Percentiles rank a stretch among this genome's conserved stretches.
Evolutionary conservation across 306 rosid genomes (phyloP).

Genomic region (Ochetophila trinervis): DNA sequence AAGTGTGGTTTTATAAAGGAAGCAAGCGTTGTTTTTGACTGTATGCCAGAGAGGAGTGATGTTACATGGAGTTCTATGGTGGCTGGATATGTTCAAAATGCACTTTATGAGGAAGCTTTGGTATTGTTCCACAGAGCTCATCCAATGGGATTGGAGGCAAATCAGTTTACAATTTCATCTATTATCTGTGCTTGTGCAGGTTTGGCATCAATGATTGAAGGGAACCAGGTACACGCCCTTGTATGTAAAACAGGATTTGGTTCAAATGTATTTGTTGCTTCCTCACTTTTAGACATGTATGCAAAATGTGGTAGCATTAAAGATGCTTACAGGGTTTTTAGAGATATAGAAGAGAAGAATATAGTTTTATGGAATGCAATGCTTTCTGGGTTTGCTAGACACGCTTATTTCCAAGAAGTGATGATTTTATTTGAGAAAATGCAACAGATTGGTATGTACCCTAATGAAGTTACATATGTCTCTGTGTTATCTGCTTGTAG

Average conservation of each 20-base stretch:
- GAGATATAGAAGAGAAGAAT: constrained; percentile 43
- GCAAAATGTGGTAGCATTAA: constrained; percentile 80
- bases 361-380: constrained; percentile 73
- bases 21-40: constrained; percentile 53
- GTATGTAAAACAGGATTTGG: constrained; percentile 57
- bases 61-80: constrained; percentile 94
- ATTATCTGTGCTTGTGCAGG: constrained; percentile 74
- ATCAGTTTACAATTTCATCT: constrained; percentile 67
- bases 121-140: constrained; percentile 53
- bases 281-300: constrained; percentile 81
- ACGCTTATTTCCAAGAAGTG: constrained; percentile 58
- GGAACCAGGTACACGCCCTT: constrained; percentile 69
- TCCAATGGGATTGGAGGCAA: constrained; percentile 39
- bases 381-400: constrained; percentile 78
- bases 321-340: constrained; percentile 64
- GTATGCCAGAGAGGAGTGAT: constrained; percentile 59
- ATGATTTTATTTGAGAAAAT: constrained; percentile 83
- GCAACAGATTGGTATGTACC: constrained; percentile 64
- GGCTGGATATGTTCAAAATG: constrained; percentile 74
- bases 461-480: constrained; percentile 67
- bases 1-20: constrained; percentile 62
- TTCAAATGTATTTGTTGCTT: constrained; percentile 47
- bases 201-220: constrained; percentile 65
- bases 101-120: constrained; percentile 68
- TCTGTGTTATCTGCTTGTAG: constrained; percentile 69